Percentiles rank a stretch among this genome's conserved stretches.
Conservation (phyloP, 352 stramenopile genomes). For the Globisporangium cystogenes region DNA sequence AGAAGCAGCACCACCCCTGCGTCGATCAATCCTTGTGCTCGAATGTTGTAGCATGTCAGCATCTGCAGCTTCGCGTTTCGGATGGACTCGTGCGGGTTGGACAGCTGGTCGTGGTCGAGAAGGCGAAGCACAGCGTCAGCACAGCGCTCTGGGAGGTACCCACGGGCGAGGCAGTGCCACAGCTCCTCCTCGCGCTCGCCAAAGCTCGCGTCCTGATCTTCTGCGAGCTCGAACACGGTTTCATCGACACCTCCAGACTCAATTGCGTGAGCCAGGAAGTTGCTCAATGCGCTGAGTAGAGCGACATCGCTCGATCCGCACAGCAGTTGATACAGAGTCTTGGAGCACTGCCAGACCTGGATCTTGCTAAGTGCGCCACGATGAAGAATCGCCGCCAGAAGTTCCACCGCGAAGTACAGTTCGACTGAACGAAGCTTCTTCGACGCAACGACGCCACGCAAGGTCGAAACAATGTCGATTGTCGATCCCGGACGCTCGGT, state of each 20-base stretch:
- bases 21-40: conserved; percentile 60
- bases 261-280: conserved; percentile 61
- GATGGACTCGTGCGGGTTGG: background rate
- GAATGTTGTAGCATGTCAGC: conserved; percentile 62
- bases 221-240: conserved; percentile 17
- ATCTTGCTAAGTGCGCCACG: conserved; percentile 39
- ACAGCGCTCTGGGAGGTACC: conserved; percentile 25
- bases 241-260: conserved; percentile 45
- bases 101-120: conserved; percentile 27
- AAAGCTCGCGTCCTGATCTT: conserved; percentile 9
- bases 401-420: conserved; percentile 57
- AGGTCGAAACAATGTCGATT: conserved; percentile 40
- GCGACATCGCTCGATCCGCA: conserved; percentile 23
- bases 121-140: conserved; percentile 40
- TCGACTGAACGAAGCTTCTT: conserved; percentile 37
- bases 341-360: conserved; percentile 48
- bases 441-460: conserved; percentile 23
- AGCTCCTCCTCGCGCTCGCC: conserved; percentile 25
- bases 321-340: conserved; percentile 41
- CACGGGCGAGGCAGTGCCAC: conserved; percentile 44
- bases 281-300: conserved; percentile 47
- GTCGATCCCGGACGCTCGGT: conserved; percentile 15
- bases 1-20: conserved; percentile 59
- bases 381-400: conserved; percentile 56
- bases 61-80: conserved; percentile 34